A percentile compares a stretch with the other conserved stretches of the same genome.
These are phyloP conservation scores for Paracoccidioides lutzii DNA, from an alignment of 2,329 filamentous ascomycete genomes.

Conservation along the genomic window DNA sequence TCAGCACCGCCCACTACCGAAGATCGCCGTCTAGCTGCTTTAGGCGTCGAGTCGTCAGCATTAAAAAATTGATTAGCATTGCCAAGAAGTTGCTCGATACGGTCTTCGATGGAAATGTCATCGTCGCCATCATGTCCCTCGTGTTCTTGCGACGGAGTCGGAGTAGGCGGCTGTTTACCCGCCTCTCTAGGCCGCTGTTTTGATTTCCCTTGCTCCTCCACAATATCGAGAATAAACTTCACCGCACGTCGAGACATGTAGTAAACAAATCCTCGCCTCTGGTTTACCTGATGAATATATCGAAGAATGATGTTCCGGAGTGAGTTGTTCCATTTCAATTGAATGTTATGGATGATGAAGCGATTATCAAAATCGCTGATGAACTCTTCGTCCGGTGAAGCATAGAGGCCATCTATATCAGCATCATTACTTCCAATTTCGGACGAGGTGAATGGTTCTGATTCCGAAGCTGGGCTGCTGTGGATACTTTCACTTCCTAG, in stretches of 20 bases:
- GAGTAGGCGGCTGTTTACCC: conserved; percentile 5
- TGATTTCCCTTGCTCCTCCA: conserved; percentile 78
- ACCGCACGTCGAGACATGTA: conserved; percentile 92
- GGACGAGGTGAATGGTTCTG: conserved; percentile 25
- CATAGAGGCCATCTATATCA: conserved; percentile 46
- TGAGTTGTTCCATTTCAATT: conserved; percentile 97
- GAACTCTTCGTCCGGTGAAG: conserved; percentile 63
- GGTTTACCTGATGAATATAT: conserved; percentile 94
- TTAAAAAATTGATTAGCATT: conserved; percentile 75
- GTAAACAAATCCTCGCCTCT: conserved; percentile 90
- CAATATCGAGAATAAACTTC: conserved; percentile 95
- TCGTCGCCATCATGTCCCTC: conserved; percentile 39
- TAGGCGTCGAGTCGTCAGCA: conserved; percentile 46
- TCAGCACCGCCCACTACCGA: conserved; percentile 43
- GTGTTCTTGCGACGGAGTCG: conserved; percentile 17
- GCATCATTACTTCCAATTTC: conserved; percentile 44
- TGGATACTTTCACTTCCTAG: conserved; percentile 29
- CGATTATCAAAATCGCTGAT: conserved; percentile 95
- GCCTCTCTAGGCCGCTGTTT: conserved; percentile 35
- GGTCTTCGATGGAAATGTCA: conserved; percentile 60
- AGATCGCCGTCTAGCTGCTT: conserved; percentile 16
- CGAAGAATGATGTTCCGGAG: conserved; percentile 90
- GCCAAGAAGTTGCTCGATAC: conserved; percentile 70
- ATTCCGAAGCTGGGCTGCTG: conserved; percentile 1
- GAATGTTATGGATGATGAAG: conserved; percentile 94